Conservation (phyloP, 2,329 filamentous ascomycete species). For the Colletotrichum liaoningense region DNA sequence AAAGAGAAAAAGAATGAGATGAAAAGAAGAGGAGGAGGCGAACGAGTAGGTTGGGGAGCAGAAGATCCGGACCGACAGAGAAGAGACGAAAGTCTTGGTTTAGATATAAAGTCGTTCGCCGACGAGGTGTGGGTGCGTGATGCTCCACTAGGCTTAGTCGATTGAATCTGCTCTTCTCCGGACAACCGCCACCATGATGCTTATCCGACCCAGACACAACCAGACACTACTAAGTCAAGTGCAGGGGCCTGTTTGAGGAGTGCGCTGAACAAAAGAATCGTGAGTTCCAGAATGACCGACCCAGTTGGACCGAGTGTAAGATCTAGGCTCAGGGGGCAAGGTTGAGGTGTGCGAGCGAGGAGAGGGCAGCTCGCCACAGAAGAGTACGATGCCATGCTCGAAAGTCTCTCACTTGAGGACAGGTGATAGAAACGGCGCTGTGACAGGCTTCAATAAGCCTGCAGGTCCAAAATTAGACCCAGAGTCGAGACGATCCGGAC, state of each 20-base stretch:
- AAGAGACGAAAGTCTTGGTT: constrained; percentile 2
- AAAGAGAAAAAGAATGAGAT: not conserved
- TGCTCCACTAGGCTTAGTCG: not conserved
- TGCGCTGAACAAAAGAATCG: not conserved
- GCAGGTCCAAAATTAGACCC: constrained; percentile 21
- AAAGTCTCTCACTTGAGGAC: not conserved
- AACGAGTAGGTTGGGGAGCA: not conserved
- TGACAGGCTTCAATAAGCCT: constrained; percentile 13
- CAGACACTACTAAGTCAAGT: not conserved
- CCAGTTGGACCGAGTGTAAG: not conserved
- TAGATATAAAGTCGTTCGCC: constrained; percentile 17
- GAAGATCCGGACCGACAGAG: not conserved
- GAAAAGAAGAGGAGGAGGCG: not conserved
- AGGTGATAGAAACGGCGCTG: constrained; percentile 2
- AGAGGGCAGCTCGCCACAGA: not conserved
- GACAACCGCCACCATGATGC: not conserved
- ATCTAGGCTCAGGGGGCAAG: not conserved
- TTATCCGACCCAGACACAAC: not conserved
- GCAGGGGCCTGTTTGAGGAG: constrained; percentile 19
- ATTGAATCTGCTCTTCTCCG: constrained; percentile 1
- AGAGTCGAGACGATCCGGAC: constrained; percentile 29
- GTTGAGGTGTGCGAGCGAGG: too few relatives aligned
- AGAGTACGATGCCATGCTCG: not conserved
- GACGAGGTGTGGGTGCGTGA: not conserved
- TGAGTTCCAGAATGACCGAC: not conserved